Evolutionary conservation across 2,329 filamentous ascomycete species (phyloP), one percentile per base, ranked within the genome.

Genomic region (Simplicillium aogashimaense): DNA sequence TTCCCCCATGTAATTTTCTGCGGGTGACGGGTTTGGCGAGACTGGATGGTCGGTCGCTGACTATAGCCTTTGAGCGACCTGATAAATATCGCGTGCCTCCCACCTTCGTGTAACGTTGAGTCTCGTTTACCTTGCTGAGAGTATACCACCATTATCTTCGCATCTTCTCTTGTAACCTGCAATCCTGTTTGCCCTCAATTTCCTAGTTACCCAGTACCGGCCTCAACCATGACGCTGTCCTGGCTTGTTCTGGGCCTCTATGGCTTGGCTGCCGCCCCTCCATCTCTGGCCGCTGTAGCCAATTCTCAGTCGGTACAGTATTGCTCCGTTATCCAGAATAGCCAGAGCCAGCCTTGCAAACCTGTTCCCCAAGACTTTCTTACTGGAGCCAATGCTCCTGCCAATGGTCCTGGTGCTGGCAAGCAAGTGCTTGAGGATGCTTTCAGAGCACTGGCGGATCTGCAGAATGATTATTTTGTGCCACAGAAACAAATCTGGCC

Each of bases 401-500:
- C 35, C 10, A 25, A 25, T 25, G 35, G 16, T 9, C 16, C 35
- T 20, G 20, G 25, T 6, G 42, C 50, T 16, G 49, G 53, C 16
- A 41, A 47, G 3, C 43, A 47, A 3, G 48, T 64, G 12, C 61
- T 77, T 1, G 60, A 67, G 28, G 59, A 74, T 44, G 66, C 81
- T 15, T 64, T 84, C 36, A 59, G 72, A 37, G 83, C 86, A 6
- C 69, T 95, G 46, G 70, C 78, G 36, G 77, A 82, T 6, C 78
- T 95, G 70, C 88, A 95, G 57, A 69, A 76, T 39, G 66, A 72
- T 18, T 95, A 87, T 62, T 95, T 92, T 56, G 72, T 79, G 36
- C 63, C 82, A 4, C 84, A 84, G 71, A 66, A 83, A 29, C 88
- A 85, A 10, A 87, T 78, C 18, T 97, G 89, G 86, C 86, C 88